A percentile compares a stretch with the other conserved stretches of the same genome.
Evolutionary conservation across 2,329 filamentous ascomycete species (phyloP).

Genomic region (Stromatinia cepivora): DNA sequence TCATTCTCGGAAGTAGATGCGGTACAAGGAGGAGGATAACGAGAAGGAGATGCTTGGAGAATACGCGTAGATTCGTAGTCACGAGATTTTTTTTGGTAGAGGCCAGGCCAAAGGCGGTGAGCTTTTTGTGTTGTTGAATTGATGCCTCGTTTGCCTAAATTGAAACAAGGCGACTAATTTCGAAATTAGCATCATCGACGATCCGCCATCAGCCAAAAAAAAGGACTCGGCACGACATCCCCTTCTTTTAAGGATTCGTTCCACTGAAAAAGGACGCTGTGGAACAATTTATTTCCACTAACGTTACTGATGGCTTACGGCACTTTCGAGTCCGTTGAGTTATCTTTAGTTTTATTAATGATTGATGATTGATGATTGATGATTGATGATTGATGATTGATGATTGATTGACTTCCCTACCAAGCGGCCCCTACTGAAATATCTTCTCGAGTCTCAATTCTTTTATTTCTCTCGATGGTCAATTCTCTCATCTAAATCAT

Average conservation of each 20-base stretch:
- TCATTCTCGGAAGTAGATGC: neutral
- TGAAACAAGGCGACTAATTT: neutral
- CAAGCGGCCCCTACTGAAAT: neutral
- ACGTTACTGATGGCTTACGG: neutral
- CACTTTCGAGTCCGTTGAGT: too few species aligned
- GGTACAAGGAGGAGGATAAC: slow-evolving; percentile 1
- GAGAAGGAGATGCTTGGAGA: neutral
- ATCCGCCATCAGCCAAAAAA: neutral
- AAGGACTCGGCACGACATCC: neutral
- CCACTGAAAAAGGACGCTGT: too few species aligned
- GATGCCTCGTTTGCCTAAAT: neutral
- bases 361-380: too few species aligned
- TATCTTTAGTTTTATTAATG: too few species aligned
- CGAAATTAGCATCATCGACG: neutral
- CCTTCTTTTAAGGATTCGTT: too few species aligned
- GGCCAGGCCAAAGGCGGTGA: neutral
- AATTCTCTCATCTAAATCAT: neutral
- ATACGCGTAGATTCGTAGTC: neutral
- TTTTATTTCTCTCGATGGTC: neutral
- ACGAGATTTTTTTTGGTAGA: neutral
- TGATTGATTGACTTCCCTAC: neutral
- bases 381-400: too few species aligned
- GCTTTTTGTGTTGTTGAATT: neutral
- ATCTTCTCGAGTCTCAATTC: neutral
- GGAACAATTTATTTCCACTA: neutral